Evolutionary conservation across 2,329 filamentous ascomycete genomes (phyloP).

Genomic region (Diaporthe citri): DNA sequence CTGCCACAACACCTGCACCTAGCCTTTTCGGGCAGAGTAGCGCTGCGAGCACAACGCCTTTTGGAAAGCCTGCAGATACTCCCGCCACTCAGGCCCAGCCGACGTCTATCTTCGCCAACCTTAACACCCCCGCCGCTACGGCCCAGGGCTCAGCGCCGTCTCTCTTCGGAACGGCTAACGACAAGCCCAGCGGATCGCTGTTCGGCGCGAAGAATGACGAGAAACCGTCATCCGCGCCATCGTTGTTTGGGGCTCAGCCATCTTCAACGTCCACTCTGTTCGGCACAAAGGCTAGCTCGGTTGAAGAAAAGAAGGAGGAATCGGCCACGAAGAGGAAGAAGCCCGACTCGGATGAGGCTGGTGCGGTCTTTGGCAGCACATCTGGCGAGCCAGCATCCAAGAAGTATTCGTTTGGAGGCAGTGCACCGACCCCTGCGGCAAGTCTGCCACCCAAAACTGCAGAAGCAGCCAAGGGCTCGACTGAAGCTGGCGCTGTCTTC

Average conservation of each 20-base stretch:
- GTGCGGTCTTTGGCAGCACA: constrained; percentile 29
- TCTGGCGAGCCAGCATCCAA: constrained; percentile 23
- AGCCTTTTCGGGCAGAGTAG: constrained; percentile 37
- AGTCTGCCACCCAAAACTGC: constrained; percentile 39
- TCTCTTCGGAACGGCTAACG: constrained; percentile 41
- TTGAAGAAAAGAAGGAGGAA: constrained; percentile 36
- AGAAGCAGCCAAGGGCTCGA: constrained; percentile 40
- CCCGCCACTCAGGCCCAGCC: constrained; percentile 46
- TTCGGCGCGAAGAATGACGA: constrained; percentile 36
- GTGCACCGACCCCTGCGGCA: constrained; percentile 32
- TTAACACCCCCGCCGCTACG: constrained; percentile 23
- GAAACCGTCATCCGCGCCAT: constrained; percentile 22
- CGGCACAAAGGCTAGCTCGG: constrained; percentile 21
- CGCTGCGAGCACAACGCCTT: constrained; percentile 36
- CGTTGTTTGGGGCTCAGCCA: constrained; percentile 36
- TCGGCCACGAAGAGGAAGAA: constrained; percentile 37
- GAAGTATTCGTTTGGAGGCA: constrained; percentile 37
- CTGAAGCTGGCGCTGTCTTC: constrained; percentile 39
- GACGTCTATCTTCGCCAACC: constrained; percentile 51
- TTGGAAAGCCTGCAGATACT: constrained; percentile 49
- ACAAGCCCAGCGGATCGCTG: constrained; percentile 36
- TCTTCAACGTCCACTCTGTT: constrained; percentile 36
- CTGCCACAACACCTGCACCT: constrained; percentile 43
- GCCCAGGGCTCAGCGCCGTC: constrained; percentile 46
- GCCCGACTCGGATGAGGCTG: constrained; percentile 34